A percentile compares a stretch with the other conserved stretches of the same genome.
Evolutionary conservation across 2,329 filamentous ascomycete species (phyloP).

Genomic region (Apiospora aurea): DNA sequence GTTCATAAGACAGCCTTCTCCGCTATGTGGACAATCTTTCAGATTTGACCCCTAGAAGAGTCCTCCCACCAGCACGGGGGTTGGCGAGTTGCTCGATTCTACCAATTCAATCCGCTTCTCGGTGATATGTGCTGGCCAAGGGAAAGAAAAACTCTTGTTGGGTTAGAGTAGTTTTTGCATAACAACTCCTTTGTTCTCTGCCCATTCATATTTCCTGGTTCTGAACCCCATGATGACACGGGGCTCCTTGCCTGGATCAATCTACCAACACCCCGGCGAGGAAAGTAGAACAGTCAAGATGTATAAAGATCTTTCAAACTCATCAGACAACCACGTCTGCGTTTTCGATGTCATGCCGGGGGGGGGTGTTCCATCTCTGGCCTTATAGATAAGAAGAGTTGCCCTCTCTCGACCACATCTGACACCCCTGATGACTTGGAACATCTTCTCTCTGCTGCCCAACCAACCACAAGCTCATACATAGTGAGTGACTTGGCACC

Average conservation of each 20-base stretch:
- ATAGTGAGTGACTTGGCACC: not conserved
- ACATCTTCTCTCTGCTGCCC: not conserved
- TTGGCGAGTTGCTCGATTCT: not conserved
- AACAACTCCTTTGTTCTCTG: constrained; percentile 2
- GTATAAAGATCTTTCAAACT: constrained; percentile 20
- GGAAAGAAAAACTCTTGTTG: not conserved
- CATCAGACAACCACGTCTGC: not conserved
- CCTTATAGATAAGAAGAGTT: not conserved
- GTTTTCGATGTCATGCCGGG: not conserved
- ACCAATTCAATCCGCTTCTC: not conserved
- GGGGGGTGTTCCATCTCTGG: not conserved
- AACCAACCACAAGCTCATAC: not conserved
- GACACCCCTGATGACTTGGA: not conserved
- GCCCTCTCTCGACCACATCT: not conserved
- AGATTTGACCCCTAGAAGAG: not conserved
- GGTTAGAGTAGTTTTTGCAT: not conserved
- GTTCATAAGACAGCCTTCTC: not conserved
- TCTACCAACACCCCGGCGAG: not conserved
- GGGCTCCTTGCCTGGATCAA: not conserved
- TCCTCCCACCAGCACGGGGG: not conserved
- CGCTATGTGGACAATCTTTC: not conserved
- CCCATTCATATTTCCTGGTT: not conserved
- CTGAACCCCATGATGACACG: not conserved
- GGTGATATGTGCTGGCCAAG: not conserved
- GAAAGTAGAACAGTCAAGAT: constrained; percentile 19